Evolutionary conservation across 2,329 filamentous ascomycete genomes (phyloP).

Genomic region (Aureobasidium subglaciale): DNA sequence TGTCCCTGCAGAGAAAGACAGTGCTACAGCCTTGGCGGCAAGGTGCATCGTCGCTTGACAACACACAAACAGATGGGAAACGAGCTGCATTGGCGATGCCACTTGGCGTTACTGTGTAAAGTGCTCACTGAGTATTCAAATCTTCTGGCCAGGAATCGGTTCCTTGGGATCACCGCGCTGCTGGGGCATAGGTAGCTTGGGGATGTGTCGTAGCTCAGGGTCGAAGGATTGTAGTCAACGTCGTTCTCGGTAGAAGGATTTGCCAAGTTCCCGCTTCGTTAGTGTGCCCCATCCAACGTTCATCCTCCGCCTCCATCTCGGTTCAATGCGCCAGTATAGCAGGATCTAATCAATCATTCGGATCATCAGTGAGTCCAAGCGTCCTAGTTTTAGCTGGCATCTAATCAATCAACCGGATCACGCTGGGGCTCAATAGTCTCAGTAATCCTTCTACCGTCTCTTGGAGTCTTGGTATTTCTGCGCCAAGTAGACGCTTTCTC

Average conservation of each 20-base stretch:
- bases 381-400: not conserved
- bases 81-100: not conserved
- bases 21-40: not conserved
- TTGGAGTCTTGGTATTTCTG: not conserved
- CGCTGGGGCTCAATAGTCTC: not conserved
- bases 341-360: not conserved
- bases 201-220: not conserved
- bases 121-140: too few species aligned
- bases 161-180: too few species aligned
- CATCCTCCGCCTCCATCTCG: not conserved
- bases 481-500: not conserved
- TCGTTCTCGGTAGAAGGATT: not conserved
- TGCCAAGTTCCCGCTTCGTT: not conserved
- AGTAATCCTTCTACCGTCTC: not conserved
- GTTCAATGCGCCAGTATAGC: not conserved
- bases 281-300: not conserved
- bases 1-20: not conserved
- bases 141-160: too few species aligned
- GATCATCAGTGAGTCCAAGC: not conserved
- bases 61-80: not conserved
- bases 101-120: not conserved
- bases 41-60: not conserved
- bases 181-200: too few species aligned
- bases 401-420: not conserved
- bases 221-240: not conserved